A percentile compares a stretch with the other conserved stretches of the same genome.
These are phyloP conservation scores for Mallotus japonicus DNA, from an alignment of 441 rosid species.

Conservation along the genomic window DNA sequence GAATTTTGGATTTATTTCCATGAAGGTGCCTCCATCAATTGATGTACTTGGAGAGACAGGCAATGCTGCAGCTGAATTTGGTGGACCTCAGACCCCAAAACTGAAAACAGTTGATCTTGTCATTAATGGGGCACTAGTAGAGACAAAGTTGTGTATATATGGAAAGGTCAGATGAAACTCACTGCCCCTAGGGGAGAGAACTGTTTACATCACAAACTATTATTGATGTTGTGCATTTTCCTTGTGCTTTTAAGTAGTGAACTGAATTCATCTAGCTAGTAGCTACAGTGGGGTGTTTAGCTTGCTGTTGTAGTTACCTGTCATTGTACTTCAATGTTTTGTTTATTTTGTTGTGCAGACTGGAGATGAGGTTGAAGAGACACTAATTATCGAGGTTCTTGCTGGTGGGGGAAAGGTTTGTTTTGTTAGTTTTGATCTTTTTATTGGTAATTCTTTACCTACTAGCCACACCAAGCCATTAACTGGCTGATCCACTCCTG, in stretches of 20 bases:
- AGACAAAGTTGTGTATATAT: slow-evolving; percentile 75
- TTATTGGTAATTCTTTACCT: slow-evolving; percentile 11
- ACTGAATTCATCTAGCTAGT: background rate
- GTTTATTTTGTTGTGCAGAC: slow-evolving; percentile 42
- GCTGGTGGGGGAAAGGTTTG: slow-evolving; percentile 98
- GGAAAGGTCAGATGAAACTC: slow-evolving; percentile 66
- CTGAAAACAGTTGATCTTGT: slow-evolving; percentile 79
- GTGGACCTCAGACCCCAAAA: slow-evolving; percentile 44
- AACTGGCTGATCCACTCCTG: background rate
- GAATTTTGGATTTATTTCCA: slow-evolving; percentile 18
- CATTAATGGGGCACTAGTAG: slow-evolving; percentile 78
- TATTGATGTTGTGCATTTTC: slow-evolving; percentile 4
- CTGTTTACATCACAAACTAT: background rate
- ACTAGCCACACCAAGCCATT: background rate
- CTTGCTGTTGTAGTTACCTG: slow-evolving; percentile 7
- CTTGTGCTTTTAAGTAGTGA: slow-evolving; percentile 11
- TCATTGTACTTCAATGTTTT: slow-evolving; percentile 19
- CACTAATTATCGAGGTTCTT: slow-evolving; percentile 73
- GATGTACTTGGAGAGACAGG: slow-evolving; percentile 60
- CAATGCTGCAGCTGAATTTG: slow-evolving; percentile 39
- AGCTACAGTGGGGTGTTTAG: background rate
- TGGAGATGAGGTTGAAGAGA: slow-evolving; percentile 63
- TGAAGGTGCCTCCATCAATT: slow-evolving; percentile 71
- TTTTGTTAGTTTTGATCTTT: slow-evolving; percentile 24
- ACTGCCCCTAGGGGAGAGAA: background rate